Conservation (phyloP, 2,329 filamentous ascomycete species). For the Albifimbria verrucaria region DNA sequence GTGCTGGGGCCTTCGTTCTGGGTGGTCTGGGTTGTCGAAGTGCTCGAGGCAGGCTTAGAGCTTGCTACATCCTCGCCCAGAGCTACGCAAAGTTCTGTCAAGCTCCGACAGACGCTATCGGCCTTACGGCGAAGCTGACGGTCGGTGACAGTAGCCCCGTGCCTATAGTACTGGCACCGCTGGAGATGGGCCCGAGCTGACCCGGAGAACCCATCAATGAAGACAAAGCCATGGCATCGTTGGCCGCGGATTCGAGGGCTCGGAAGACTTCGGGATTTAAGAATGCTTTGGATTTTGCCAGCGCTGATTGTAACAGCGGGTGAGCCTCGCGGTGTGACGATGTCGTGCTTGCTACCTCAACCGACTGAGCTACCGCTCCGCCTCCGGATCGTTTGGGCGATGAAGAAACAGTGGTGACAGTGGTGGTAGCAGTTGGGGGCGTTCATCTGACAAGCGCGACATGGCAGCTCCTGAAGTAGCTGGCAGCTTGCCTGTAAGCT, state of each 20-base stretch:
- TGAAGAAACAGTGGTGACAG: slow-evolving; percentile 83
- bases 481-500: slow-evolving; percentile 84
- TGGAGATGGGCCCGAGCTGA: slow-evolving; percentile 65
- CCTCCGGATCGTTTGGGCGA: slow-evolving; percentile 69
- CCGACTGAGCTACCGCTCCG: slow-evolving; percentile 17
- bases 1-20: slow-evolving; percentile 29
- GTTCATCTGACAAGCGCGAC: slow-evolving; percentile 69
- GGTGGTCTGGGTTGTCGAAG: slow-evolving; percentile 9
- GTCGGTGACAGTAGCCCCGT: slow-evolving; percentile 58
- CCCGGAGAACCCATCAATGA: slow-evolving; percentile 73
- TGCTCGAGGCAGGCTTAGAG: slow-evolving; percentile 24
- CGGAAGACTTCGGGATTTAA: slow-evolving; percentile 71
- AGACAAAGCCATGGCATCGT: slow-evolving; percentile 76
- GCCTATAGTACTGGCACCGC: slow-evolving; percentile 62
- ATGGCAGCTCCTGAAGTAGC: slow-evolving; percentile 78
- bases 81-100: slow-evolving; percentile 89
- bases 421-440: slow-evolving; percentile 90
- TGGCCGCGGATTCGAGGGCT: slow-evolving; percentile 75
- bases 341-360: slow-evolving; percentile 39
- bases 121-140: slow-evolving; percentile 85
- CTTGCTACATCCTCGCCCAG: slow-evolving; percentile 60
- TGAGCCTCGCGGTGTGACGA: slow-evolving; percentile 46
- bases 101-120: slow-evolving; percentile 85
- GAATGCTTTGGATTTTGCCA: slow-evolving; percentile 71
- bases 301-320: slow-evolving; percentile 74